Evolutionary conservation across 2,329 filamentous ascomycete species (phyloP), one percentile per base, ranked within the genome.

Genomic region (Beauveria sp.): DNA sequence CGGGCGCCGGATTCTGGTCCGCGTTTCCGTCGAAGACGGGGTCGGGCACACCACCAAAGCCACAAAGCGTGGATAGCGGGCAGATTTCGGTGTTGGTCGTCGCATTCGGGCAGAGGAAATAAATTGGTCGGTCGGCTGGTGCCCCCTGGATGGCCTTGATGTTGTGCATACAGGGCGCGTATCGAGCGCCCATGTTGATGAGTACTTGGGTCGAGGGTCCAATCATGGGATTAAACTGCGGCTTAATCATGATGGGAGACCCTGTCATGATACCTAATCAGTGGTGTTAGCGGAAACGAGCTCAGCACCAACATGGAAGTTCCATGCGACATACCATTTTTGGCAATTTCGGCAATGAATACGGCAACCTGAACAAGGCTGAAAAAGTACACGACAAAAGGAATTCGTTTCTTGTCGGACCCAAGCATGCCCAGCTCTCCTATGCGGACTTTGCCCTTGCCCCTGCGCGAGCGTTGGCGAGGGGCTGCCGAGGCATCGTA

Each of bases 151-250:
- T 79, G 52, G 80, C 82, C 48, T 83, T 72, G 65, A 90, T 82
- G 67, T 90, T 91, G 77, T 93, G 92, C 94, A 99, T 99, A 75
- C 94, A 99, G 7, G 92, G 91, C 3, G 89, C 85, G 71, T 90
- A 99, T 64, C 94, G 87, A 46, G 92, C 91, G 62, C 94, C 94
- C 91, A 99, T 96, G 74, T 96, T 96, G 78, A 97, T 96, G 68
- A 96, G 84, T 26, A 97, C 85, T 67, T 91, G 91, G 1, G 87
- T 84, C 5, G 92, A 96, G 1, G 94, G 94, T 0, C 94, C 94
- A 70, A 99, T 96, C 91, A 99, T 96, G 62, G 90, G 89, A 76
- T 97, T 99, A 78, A 99, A 96, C 18, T 81, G 82, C 1, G 94
- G 94, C 61, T 93, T 84, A 57, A 86, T 92, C 77, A 86, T 83